phyloP scores from a whole-genome alignment of 345 rosid species.

The Raphanus sativus region DNA sequence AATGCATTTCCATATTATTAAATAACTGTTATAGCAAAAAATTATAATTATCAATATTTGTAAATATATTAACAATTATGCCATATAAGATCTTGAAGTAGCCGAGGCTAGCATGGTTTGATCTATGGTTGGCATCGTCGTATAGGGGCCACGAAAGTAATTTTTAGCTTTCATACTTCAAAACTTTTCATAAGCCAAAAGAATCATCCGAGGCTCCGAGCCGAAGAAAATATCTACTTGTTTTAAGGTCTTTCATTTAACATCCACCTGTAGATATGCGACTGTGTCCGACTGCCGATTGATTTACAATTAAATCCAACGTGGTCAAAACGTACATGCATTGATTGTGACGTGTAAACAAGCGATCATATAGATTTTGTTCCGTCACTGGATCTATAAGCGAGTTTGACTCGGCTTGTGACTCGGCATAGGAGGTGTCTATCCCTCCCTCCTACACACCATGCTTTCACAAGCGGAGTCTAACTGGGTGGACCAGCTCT shows the following conservation, averaged over 20 bases:
- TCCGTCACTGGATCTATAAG: no score
- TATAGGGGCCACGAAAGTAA: not conserved
- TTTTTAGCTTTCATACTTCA: not conserved
- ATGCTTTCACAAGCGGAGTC: not conserved
- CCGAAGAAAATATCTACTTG: not conserved
- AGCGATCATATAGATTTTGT: not conserved
- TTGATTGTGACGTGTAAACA: not conserved
- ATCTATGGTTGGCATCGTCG: not conserved
- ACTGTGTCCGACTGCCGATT: not conserved
- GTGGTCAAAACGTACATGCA: not conserved
- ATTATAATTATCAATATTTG: no score
- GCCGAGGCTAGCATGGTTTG: not conserved
- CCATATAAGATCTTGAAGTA: not conserved
- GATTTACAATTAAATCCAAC: not conserved
- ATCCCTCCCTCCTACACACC: no score
- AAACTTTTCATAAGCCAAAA: not conserved
- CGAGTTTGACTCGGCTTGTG: no score
- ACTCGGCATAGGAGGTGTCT: no score
- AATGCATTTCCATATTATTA: no score
- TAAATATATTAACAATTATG: no score
- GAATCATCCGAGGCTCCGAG: not conserved
- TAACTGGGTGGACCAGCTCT: not conserved
- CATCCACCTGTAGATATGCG: not conserved
- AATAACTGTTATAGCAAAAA: no score
- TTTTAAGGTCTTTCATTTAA: not conserved